phyloP scores from a whole-genome alignment of 805 yeast species.

The Wickerhamomyces bovis region DNA sequence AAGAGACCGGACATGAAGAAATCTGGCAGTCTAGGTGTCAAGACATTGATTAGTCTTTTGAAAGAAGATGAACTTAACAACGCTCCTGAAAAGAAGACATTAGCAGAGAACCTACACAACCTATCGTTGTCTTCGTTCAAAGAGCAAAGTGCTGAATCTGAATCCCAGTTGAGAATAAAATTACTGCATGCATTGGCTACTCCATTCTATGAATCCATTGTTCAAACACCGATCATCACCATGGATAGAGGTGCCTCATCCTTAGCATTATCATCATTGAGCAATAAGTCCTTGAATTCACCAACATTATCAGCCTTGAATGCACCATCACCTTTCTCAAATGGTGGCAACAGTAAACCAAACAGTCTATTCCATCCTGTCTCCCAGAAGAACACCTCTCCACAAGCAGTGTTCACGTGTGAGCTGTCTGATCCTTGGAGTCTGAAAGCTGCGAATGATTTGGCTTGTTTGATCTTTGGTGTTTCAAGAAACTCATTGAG shows the following conservation, averaged over 20 bases:
- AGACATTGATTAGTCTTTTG: constrained; percentile 42
- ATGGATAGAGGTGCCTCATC: constrained; percentile 24
- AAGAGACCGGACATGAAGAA: not conserved
- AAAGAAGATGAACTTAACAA: constrained; percentile 29
- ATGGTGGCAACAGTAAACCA: constrained; percentile 18
- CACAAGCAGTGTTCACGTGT: constrained; percentile 85
- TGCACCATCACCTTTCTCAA: not conserved
- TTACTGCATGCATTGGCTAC: constrained; percentile 60
- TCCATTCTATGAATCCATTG: constrained; percentile 40
- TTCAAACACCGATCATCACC: constrained; percentile 20
- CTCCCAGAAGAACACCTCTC: constrained; percentile 63
- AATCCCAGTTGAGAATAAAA: constrained; percentile 30
- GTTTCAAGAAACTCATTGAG: constrained; percentile 59
- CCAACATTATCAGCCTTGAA: constrained; percentile 5
- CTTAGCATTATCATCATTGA: constrained; percentile 26
- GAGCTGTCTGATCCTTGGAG: constrained; percentile 70
- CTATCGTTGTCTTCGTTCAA: constrained; percentile 39
- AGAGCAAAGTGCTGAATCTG: constrained; percentile 15
- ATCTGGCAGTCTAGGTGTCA: constrained; percentile 24
- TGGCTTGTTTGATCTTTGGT: constrained; percentile 85
- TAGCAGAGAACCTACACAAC: constrained; percentile 52
- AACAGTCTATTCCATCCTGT: constrained; percentile 55
- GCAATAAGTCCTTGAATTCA: constrained; percentile 7
- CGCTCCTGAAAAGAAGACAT: constrained; percentile 27
- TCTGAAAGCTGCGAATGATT: constrained; percentile 79